A percentile compares a stretch with the other conserved stretches of the same genome.
Evolutionary conservation across 192 early-diverging fungal species (phyloP).

Genomic region (Podila horticola): DNA sequence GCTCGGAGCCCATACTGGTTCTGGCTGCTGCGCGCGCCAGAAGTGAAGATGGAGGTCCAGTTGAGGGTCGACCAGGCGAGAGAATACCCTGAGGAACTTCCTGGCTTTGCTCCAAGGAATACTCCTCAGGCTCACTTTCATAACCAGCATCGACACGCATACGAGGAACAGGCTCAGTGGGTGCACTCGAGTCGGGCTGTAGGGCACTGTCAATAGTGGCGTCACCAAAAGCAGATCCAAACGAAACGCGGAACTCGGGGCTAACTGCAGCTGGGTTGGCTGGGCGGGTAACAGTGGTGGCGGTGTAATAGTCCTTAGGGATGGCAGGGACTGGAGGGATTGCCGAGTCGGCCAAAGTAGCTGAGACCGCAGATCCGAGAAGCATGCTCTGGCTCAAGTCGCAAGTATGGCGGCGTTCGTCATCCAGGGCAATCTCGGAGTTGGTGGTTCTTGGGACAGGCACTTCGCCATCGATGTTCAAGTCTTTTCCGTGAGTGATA

Average conservation of each 20-base stretch:
- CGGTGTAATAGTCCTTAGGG: slow-evolving; percentile 10
- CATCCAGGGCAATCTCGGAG: not conserved
- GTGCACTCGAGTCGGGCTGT: not conserved
- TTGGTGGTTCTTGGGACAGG: not conserved
- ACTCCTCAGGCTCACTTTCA: not conserved
- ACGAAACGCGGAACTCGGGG: slow-evolving; percentile 17
- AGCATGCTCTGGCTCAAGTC: slow-evolving; percentile 29
- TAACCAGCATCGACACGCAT: not conserved
- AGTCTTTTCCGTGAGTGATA: not conserved
- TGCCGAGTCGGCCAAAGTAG: slow-evolving; percentile 1
- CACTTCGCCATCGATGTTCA: not conserved
- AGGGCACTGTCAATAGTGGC: slow-evolving; percentile 13
- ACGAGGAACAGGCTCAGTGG: not conserved
- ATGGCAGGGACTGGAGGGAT: slow-evolving; percentile 35
- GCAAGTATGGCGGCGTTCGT: slow-evolving; percentile 3
- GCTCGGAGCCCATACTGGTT: slow-evolving; percentile 27
- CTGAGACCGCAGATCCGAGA: not conserved
- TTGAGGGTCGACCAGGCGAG: slow-evolving; percentile 32
- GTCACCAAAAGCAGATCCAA: slow-evolving; percentile 31
- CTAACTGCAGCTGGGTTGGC: not conserved
- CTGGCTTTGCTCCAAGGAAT: not conserved
- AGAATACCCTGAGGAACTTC: not conserved
- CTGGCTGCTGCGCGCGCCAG: slow-evolving; percentile 38
- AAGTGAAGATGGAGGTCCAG: slow-evolving; percentile 35
- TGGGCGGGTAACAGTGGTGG: not conserved